Evolutionary conservation across 2,329 filamentous ascomycete species (phyloP), one percentile per base, ranked within the genome.

Genomic region (Cryphonectria parasitica): DNA sequence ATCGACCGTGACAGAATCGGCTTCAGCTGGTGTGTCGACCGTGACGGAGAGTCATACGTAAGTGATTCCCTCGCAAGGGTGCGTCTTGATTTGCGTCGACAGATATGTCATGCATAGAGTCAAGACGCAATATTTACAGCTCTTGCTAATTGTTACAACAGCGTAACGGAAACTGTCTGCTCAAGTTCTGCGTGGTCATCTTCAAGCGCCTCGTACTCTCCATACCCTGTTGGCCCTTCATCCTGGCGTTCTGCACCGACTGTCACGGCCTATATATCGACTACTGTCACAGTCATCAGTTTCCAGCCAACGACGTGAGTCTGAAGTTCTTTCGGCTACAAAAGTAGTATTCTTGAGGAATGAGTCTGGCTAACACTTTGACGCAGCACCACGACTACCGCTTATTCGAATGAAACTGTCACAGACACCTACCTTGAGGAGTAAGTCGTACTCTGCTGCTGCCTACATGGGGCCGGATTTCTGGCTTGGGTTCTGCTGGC

Each of bases 201-300:
- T 17, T 34, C 58, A 7, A 64, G n/a, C 25, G 19, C 25, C 2
- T 25, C 39, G 62, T 13, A n/a, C 25, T 25, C 62, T n/a, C n/a
- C 64, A 19, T 66, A 66, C 11, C 64, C 64, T 28, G n/a, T 43
- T 25, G 34, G 22, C 13, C 19, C 64, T 2, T 31, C 49, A 5
- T 56, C n/a, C 28, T 6, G 28, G 15, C 11, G 34, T 28, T n/a
- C 61, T 11, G 34, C 22, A 22, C 61, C 45, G 22, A 62, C 58
- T 10, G 66, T 68, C 45, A 68, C 66, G 25, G 66, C 58, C 6
- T 68, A 68, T 11, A 54, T 68, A 13, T 39, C 66, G 19, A 68
- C 66, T 4, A 68, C 56, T 4, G 39, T 68, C n/a, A 22, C 28
- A 13, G 31, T 68, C 34, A 36, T 28, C 28, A 68, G 43, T 22